Percentiles rank a stretch among this genome's conserved stretches.
Conservation (phyloP, 129 eudicot species). For the Artemisia annua region DNA sequence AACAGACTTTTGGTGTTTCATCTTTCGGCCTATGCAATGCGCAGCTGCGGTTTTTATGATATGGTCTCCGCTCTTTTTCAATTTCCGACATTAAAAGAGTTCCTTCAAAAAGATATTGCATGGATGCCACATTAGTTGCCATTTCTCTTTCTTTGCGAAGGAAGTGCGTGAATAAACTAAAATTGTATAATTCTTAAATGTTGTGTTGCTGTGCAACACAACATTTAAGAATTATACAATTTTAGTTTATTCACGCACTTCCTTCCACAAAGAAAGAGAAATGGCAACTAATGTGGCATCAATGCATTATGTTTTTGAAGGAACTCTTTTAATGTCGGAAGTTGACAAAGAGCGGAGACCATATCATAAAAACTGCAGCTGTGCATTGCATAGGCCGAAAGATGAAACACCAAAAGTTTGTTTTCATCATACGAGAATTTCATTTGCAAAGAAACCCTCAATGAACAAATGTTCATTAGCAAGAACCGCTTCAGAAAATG, state of each 20-base stretch:
- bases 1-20: background rate
- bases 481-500: slow-evolving; percentile 8
- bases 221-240: background rate
- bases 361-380: slow-evolving; percentile 14
- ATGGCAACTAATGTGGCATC: slow-evolving; percentile 8
- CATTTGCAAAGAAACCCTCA: slow-evolving; percentile 25
- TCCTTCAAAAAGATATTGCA: slow-evolving; percentile 9
- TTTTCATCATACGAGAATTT: slow-evolving; percentile 26
- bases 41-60: slow-evolving; percentile 39
- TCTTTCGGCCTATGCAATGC: slow-evolving; percentile 33
- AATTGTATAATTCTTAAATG: background rate
- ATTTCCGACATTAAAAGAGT: slow-evolving; percentile 28
- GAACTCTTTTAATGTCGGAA: background rate
- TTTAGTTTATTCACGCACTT: background rate
- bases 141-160: background rate
- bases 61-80: slow-evolving; percentile 38
- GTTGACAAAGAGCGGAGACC: slow-evolving; percentile 9
- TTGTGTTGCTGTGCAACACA: background rate
- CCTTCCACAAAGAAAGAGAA: slow-evolving; percentile 2
- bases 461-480: slow-evolving; percentile 20
- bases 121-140: slow-evolving; percentile 19
- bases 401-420: background rate
- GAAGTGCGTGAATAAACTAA: background rate
- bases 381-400: background rate
- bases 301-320: slow-evolving; percentile 4